Evolutionary conservation across 2,329 filamentous ascomycete genomes (phyloP), one percentile per base, ranked within the genome.

Genomic region (Epichloe bromicola): DNA sequence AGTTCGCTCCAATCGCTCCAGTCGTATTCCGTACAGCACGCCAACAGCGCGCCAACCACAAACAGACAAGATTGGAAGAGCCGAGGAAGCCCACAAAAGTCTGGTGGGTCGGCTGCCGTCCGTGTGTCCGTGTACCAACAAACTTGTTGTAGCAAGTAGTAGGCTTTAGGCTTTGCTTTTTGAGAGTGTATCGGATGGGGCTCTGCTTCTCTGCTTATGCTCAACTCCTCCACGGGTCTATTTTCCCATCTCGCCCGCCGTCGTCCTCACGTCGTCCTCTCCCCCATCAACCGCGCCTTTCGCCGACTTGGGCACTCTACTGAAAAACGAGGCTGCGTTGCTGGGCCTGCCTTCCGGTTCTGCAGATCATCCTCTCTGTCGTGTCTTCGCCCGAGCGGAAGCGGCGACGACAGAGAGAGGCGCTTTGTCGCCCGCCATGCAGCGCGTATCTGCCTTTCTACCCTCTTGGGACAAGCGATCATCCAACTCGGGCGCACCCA

Each of bases 391-490:
- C 58, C 59, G 59, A 58, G 62, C 60, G 58, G 59, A 60, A 58
- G 59, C 59, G 63, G 58, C 59, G 59, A 63, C 65, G 57, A 58
- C 60, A 59, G 61, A 65, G 62, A 65, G 64, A 64, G 63, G 61
- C 62, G 53, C 53, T 57, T 59, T 54, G 59, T 56, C 59, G 60
- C 59, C 60, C 61, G 59, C 56, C 56, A 71, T 71, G 69, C 69
- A 71, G 66, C 67, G 69, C 59, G 67, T 71, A 55, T 71, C 69
- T 54, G 60, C 65, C 52, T 68, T 71, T 54, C 64, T 71, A 53
- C 69, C 69, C 55, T 69, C 69, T n/a, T 71, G 69, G 69, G 69
- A 71, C 55, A 71, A 65, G 61, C 70, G 69, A 59, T 65, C 63
- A 46, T 69, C 65, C 49, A 62, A 56, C 51, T 53, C 58, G 53